phyloP scores from a whole-genome alignment of 129 eudicot genomes.

The Dittrichia graveolens region DNA sequence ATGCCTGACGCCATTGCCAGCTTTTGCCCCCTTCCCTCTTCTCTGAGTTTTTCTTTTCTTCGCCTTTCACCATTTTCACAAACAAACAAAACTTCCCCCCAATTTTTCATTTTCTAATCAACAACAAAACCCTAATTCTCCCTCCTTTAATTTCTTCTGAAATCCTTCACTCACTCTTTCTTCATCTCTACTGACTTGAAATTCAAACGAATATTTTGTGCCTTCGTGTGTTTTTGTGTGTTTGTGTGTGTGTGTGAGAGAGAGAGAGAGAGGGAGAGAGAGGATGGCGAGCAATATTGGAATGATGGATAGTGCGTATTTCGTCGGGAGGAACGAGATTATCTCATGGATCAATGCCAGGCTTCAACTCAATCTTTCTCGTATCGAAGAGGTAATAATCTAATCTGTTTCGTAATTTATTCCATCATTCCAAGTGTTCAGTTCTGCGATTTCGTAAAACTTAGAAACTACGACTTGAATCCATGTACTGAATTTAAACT shows the following conservation, averaged over 20 bases:
- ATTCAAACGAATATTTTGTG: neutral
- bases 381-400: conserved; percentile 71
- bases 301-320: conserved; percentile 96
- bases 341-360: conserved; percentile 81
- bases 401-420: neutral
- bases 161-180: neutral
- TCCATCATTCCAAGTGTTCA: neutral
- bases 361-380: conserved; percentile 87
- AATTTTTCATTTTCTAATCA: neutral
- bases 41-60: conserved; percentile 10
- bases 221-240: no score
- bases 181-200: neutral
- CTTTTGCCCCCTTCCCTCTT: conserved; percentile 24
- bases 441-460: neutral
- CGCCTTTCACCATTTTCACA: conserved; percentile 8
- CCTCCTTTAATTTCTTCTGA: conserved; percentile 1
- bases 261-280: neutral
- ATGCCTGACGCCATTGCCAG: conserved; percentile 43
- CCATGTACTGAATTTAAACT: neutral
- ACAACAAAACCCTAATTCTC: conserved; percentile 13
- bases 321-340: conserved; percentile 92
- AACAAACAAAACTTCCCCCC: conserved; percentile 20
- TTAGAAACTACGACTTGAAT: conserved; percentile 1
- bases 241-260: neutral
- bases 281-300: conserved; percentile 86